These are phyloP conservation scores for Lanzia echinophila DNA, from an alignment of 2,329 filamentous ascomycete species.

Conservation along the genomic window DNA sequence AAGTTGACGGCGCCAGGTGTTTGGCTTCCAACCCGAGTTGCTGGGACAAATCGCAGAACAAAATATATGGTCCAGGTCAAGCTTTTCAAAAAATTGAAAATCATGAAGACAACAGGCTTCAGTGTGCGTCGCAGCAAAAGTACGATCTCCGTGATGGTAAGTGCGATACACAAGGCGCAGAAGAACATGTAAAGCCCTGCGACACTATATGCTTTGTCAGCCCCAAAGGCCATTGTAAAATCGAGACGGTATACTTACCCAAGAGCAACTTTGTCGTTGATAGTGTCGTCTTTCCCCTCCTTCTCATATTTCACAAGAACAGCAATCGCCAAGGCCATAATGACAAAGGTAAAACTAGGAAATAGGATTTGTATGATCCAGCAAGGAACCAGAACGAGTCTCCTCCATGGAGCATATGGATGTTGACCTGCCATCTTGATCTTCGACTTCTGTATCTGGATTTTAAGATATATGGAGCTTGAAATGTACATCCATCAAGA, in stretches of 20 bases:
- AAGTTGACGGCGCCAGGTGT: conserved; percentile 9
- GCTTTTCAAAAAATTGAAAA: conserved; percentile 20
- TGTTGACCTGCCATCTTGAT: conserved; percentile 2
- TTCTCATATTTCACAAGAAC: neutral
- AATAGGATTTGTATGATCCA: conserved; percentile 5
- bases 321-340: neutral
- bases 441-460: neutral
- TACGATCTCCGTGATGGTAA: conserved; percentile 24
- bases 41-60: conserved; percentile 16
- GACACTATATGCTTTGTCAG: neutral
- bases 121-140: conserved; percentile 20
- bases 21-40: neutral
- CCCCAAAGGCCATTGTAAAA: neutral
- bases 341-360: neutral
- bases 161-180: conserved; percentile 13
- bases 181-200: neutral
- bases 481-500: neutral
- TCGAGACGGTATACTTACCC: neutral
- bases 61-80: conserved; percentile 17
- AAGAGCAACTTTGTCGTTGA: neutral
- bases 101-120: conserved; percentile 19
- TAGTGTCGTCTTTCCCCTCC: neutral
- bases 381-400: conserved; percentile 4
- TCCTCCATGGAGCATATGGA: conserved; percentile 9
- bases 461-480: neutral